Conservation (phyloP, 192 early-diverging fungal species). For the Gryganskiella cystojenkinii region DNA sequence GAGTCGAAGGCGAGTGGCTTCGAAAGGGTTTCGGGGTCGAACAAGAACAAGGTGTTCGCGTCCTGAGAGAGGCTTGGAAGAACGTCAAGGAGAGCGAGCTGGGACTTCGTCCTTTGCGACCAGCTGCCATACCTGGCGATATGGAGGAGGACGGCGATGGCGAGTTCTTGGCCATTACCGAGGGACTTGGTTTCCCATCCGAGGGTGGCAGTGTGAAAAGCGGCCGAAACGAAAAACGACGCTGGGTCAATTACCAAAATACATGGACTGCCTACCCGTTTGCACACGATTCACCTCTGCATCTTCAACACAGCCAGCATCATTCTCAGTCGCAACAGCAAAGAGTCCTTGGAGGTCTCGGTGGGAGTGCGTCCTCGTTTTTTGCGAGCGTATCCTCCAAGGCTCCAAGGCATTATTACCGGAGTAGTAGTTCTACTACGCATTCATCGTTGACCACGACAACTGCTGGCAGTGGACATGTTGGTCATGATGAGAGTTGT, state of each 20-base stretch:
- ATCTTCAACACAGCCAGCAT: no score
- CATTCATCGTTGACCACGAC: not conserved
- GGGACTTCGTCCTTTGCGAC: conserved; percentile 20
- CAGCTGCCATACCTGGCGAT: not conserved
- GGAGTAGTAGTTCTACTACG: not conserved
- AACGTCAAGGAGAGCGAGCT: conserved; percentile 40
- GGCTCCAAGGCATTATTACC: conserved; percentile 14
- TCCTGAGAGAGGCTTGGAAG: conserved; percentile 47
- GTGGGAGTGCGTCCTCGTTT: not conserved
- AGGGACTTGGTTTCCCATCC: not conserved
- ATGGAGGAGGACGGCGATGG: conserved; percentile 15
- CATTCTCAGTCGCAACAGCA: conserved; percentile 32
- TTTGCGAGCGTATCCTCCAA: conserved; percentile 5
- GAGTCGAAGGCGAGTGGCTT: conserved; percentile 43
- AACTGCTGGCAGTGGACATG: not conserved
- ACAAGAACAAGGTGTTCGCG: conserved; percentile 35
- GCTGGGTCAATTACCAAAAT: conserved; percentile 44
- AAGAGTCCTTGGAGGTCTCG: not conserved
- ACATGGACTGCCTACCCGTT: conserved; percentile 46
- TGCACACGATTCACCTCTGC: conserved; percentile 39
- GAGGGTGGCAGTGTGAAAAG: conserved; percentile 5
- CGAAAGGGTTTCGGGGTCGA: conserved; percentile 48
- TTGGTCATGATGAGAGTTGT: conserved; percentile 41
- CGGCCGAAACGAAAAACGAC: conserved; percentile 25
- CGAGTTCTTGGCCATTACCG: not conserved